These are phyloP conservation scores for Cladosporium sphaerospermum DNA, from an alignment of 2,329 filamentous ascomycete genomes.

Conservation along the genomic window DNA sequence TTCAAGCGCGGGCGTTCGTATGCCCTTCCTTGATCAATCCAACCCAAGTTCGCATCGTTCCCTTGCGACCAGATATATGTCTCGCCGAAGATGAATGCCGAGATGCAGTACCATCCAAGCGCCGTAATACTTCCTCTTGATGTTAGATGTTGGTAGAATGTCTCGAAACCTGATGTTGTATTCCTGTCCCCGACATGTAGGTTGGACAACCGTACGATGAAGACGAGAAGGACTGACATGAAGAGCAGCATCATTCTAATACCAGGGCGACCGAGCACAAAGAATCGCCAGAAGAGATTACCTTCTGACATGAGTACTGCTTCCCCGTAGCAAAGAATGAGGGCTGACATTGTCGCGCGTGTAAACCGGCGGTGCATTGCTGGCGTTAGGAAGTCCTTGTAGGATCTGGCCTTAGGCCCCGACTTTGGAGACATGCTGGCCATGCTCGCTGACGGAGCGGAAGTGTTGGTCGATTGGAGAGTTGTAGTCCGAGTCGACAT, in stretches of 20 bases:
- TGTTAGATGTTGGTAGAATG: constrained; percentile 53
- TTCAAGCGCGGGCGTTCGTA: constrained; percentile 72
- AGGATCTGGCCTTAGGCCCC: constrained; percentile 44
- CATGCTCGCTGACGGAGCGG: constrained; percentile 16
- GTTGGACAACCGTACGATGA: constrained; percentile 68
- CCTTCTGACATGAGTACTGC: constrained; percentile 57
- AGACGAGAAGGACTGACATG: constrained; percentile 66
- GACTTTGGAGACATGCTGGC: constrained; percentile 16
- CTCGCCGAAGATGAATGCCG: constrained; percentile 72
- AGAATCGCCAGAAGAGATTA: constrained; percentile 67
- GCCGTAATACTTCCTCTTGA: constrained; percentile 59
- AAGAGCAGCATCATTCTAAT: constrained; percentile 71
- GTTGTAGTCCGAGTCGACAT: constrained; percentile 12
- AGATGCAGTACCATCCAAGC: constrained; percentile 67
- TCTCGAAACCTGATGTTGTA: constrained; percentile 60
- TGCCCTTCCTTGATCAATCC: constrained; percentile 62
- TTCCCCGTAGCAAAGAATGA: constrained; percentile 66
- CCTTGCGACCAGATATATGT: constrained; percentile 63
- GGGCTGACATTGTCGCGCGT: constrained; percentile 63
- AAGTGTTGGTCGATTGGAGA: constrained; percentile 1
- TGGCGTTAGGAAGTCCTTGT: constrained; percentile 87
- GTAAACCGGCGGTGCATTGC: constrained; percentile 82
- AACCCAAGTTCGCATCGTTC: constrained; percentile 58
- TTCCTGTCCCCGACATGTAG: constrained; percentile 48
- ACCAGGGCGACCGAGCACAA: constrained; percentile 70